Conservation (phyloP, 2,329 filamentous ascomycete genomes). For the Alternaria atra region DNA sequence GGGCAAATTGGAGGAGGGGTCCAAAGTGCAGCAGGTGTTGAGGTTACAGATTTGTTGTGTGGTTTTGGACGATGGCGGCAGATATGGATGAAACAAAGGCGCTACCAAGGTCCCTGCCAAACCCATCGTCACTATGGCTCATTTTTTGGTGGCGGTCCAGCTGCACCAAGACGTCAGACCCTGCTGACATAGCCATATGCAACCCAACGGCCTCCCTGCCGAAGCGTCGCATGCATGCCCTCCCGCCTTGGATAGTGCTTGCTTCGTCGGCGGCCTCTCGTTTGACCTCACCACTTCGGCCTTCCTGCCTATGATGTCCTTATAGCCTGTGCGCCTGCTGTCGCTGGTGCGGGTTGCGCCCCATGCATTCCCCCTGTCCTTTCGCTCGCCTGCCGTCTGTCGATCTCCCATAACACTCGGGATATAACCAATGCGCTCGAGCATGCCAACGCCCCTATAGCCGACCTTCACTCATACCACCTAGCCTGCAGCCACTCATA, state of each 20-base stretch:
- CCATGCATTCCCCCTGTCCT: slow-evolving; percentile 37
- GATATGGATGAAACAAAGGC: slow-evolving; percentile 21
- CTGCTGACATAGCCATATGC: background rate
- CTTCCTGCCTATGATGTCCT: slow-evolving; percentile 2
- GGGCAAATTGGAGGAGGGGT: slow-evolving; percentile 12
- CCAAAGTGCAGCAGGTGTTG: slow-evolving; percentile 14
- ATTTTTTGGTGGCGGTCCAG: slow-evolving; percentile 9
- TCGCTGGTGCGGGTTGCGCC: slow-evolving; percentile 7
- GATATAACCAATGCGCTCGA: slow-evolving; percentile 10
- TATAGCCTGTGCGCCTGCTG: slow-evolving; percentile 5
- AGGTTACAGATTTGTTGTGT: slow-evolving; percentile 12
- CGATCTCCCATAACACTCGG: slow-evolving; percentile 8
- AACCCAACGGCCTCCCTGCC: slow-evolving; percentile 2
- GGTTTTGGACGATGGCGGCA: slow-evolving; percentile 27
- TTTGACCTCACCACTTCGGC: background rate
- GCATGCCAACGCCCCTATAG: slow-evolving; percentile 8
- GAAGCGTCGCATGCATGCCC: background rate
- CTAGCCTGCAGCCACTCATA: background rate
- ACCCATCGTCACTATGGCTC: slow-evolving; percentile 16
- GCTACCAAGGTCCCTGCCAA: slow-evolving; percentile 3
- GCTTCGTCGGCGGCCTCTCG: background rate
- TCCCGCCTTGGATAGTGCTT: background rate
- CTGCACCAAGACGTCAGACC: slow-evolving; percentile 17
- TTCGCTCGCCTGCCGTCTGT: slow-evolving; percentile 13
- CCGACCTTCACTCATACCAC: slow-evolving; percentile 11